Base-by-base conservation (phyloP, 345 rosid genomes). In the Leavenworthia alabamica region DNA sequence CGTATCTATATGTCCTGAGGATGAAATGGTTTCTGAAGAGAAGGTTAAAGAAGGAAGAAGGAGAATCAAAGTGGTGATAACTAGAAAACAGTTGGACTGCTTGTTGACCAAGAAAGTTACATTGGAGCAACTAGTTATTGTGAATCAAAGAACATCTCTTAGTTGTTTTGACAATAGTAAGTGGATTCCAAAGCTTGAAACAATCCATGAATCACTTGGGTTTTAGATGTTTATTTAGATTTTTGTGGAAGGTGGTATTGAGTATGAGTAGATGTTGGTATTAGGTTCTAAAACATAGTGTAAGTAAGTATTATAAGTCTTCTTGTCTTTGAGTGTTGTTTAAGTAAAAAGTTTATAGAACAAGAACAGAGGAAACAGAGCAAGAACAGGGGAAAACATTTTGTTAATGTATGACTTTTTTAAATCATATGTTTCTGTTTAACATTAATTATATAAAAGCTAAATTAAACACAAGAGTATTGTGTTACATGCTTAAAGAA, bases 141-240 rank as follows among this genome's bases (percentile, higher is more conserved):
- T 52, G 43, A 39, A 66, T 27, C 64, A 56, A 32, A 59, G 9
- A 33, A 61, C 47, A 19, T 50, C 39, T 35, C 10, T 23, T 27
- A 27, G 31, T 3, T 50, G 60, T 15, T 51, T 57, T 3, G 58
- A 50, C 35, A 62, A 45, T 9, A 37, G 26, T 53, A 75, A 29
- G 31, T 78, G 86, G 86, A 77, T 66, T 55, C 80, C 86, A 35
- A 29, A 35, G 43, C 86, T 84, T 12, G 78, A 81, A 47, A 20
- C 79, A 4, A 78, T 81, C 23, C 63, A 71, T 13, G 86, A 84
- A 75, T 75, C 77, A 27, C 67, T 69, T 14, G 14, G 12, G 4
- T 5, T 59, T 51, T 24, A 29, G 13, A 28, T 56, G 32, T 31
- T 42, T 57, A 17, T 48, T 40, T 1, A 20, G 12, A 36, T 52